These are phyloP conservation scores for Entomophthora muscae DNA, from an alignment of 371 early-diverging fungal species.

Conservation along the genomic window DNA sequence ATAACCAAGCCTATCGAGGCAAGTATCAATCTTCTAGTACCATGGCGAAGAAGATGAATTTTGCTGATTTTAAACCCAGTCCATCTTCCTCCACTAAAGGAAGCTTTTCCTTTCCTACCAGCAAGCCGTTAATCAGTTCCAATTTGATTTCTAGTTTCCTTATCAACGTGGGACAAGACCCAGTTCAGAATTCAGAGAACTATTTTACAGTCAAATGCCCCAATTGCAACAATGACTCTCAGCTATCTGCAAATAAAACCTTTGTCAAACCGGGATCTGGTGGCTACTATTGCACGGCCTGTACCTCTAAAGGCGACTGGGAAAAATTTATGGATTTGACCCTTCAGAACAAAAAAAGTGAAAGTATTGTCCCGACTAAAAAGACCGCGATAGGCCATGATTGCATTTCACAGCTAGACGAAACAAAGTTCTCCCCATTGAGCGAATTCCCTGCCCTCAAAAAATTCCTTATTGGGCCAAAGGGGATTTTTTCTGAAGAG, in stretches of 20 bases:
- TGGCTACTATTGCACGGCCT: not conserved
- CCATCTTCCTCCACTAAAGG: not conserved
- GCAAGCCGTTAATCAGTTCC: not conserved
- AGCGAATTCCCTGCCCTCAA: not conserved
- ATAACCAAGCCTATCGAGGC: not conserved
- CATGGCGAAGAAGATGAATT: not conserved
- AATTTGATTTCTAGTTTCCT: not conserved
- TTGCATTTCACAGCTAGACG: not conserved
- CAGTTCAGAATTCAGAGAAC: constrained; percentile 5
- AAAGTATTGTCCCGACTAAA: not conserved
- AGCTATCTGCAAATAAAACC: not conserved
- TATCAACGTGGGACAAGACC: not conserved
- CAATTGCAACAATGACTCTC: constrained; percentile 2
- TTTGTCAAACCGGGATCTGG: constrained; percentile 5
- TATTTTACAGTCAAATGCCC: constrained; percentile 5
- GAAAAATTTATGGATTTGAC: constrained; percentile 2
- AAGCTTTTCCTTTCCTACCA: not conserved
- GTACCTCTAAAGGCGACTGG: not conserved
- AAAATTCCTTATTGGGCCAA: not conserved
- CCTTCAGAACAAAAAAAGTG: not conserved
- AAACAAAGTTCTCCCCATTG: not conserved
- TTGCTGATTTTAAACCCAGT: not conserved
- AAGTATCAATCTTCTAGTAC: not conserved
- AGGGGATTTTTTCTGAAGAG: not conserved
- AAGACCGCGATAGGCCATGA: not conserved